These are phyloP conservation scores for Chlamydomonas applanata DNA, from an alignment of 139 green algal species.

Conservation along the genomic window DNA sequence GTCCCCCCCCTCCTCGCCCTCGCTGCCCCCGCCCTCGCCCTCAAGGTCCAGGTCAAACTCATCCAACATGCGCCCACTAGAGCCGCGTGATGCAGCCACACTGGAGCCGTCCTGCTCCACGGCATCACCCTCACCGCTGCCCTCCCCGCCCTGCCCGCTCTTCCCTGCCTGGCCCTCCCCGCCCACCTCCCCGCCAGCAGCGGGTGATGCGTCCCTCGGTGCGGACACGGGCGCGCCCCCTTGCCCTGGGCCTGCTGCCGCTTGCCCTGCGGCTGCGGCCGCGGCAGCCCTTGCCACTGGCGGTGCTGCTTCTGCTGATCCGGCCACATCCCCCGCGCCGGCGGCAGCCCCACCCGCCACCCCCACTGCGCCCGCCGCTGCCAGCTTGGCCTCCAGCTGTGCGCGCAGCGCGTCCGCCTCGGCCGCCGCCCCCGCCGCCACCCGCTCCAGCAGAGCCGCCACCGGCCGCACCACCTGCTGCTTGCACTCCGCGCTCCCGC, in stretches of 20 bases:
- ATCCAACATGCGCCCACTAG: constrained; percentile 13
- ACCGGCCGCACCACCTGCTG: not conserved
- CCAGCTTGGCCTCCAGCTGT: not conserved
- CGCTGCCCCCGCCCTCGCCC: not conserved
- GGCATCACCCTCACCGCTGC: not conserved
- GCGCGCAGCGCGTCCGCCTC: too few relatives aligned
- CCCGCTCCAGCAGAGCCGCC: not conserved
- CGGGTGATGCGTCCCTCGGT: too few relatives aligned
- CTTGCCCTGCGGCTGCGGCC: too few relatives aligned
- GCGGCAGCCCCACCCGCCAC: not conserved
- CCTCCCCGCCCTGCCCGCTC: not conserved
- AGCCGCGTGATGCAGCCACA: constrained; percentile 4
- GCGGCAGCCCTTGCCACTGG: not conserved
- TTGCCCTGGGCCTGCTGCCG: too few relatives aligned
- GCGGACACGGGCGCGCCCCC: too few relatives aligned
- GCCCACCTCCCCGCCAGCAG: too few relatives aligned
- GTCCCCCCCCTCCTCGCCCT: not conserved
- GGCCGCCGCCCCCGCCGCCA: not conserved
- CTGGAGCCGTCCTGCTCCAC: not conserved
- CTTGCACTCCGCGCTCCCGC: not conserved
- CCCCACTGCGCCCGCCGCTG: not conserved
- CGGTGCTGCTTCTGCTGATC: not conserved
- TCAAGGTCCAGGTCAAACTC: constrained; percentile 30
- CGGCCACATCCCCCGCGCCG: not conserved
- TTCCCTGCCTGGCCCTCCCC: not conserved